phyloP scores from a whole-genome alignment of 345 rosid species.

The Gossypium rotundifolium region DNA sequence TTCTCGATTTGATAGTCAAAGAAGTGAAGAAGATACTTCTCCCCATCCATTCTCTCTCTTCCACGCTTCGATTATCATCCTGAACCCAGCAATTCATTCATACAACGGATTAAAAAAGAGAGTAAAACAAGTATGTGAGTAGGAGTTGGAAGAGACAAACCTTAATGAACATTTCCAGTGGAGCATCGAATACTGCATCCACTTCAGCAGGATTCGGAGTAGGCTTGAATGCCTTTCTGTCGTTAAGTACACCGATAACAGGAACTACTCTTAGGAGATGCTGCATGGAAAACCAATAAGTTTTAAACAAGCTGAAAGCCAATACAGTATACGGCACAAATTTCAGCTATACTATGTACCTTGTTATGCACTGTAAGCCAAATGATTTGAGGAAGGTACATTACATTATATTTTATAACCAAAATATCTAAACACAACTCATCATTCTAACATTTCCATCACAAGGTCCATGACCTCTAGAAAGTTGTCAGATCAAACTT shows the following conservation, averaged over 20 bases:
- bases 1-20: not conserved
- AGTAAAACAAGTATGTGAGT: not conserved
- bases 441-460: not conserved
- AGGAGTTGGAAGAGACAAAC: not conserved
- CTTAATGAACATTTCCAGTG: not conserved
- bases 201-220: not conserved
- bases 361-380: too few relatives aligned
- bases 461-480: not conserved
- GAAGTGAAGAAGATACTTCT: not conserved
- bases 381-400: too few relatives aligned
- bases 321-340: not conserved
- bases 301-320: not conserved
- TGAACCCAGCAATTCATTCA: not conserved
- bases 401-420: too few relatives aligned
- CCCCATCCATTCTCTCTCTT: not conserved
- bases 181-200: not conserved
- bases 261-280: conserved; percentile 1
- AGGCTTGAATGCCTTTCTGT: not conserved
- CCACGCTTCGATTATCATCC: not conserved
- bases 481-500: not conserved
- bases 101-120: not conserved
- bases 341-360: not conserved
- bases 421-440: not conserved
- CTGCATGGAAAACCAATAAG: not conserved
- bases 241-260: not conserved